These are phyloP conservation scores for Chlamydomonas schloesseri DNA, from an alignment of 139 green algal species.

Conservation along the genomic window DNA sequence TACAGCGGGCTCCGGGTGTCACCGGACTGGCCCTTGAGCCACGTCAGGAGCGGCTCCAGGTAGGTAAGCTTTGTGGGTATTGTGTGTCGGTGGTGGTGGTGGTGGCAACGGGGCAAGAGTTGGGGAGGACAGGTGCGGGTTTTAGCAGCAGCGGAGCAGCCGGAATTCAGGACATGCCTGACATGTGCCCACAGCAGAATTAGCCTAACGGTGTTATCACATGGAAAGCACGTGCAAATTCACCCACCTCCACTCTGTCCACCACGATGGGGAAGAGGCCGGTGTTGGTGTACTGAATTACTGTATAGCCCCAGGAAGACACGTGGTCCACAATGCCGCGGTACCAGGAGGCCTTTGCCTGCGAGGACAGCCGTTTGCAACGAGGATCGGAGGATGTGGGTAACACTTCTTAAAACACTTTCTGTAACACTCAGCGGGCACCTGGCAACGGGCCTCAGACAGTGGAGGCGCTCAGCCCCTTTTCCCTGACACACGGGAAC, in stretches of 20 bases:
- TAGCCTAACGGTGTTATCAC: too few species aligned
- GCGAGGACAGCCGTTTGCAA: background rate
- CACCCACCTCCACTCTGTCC: constrained; percentile 1
- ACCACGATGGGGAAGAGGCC: constrained; percentile 17
- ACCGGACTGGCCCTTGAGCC: background rate
- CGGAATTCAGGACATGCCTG: too few species aligned
- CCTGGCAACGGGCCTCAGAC: too few species aligned
- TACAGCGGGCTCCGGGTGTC: background rate
- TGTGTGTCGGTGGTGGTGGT: too few species aligned
- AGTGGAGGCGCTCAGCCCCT: too few species aligned
- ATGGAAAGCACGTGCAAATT: too few species aligned
- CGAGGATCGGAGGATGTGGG: too few species aligned
- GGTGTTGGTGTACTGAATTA: constrained; percentile 1
- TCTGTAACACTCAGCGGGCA: too few species aligned
- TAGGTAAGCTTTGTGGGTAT: constrained; percentile 19
- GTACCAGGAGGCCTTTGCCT: constrained; percentile 17
- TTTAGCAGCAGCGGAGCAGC: too few species aligned
- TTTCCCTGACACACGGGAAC: too few species aligned
- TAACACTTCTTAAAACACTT: too few species aligned
- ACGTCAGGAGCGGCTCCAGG: constrained; percentile 14
- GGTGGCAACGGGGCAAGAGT: background rate
- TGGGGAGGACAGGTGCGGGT: background rate
- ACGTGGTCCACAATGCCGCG: background rate
- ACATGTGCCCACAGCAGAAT: too few species aligned
- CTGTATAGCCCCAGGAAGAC: constrained; percentile 14